Percentiles rank a stretch among this genome's conserved stretches.
phyloP scores from a whole-genome alignment of 371 early-diverging fungal species.

The Mucor piriformis region DNA sequence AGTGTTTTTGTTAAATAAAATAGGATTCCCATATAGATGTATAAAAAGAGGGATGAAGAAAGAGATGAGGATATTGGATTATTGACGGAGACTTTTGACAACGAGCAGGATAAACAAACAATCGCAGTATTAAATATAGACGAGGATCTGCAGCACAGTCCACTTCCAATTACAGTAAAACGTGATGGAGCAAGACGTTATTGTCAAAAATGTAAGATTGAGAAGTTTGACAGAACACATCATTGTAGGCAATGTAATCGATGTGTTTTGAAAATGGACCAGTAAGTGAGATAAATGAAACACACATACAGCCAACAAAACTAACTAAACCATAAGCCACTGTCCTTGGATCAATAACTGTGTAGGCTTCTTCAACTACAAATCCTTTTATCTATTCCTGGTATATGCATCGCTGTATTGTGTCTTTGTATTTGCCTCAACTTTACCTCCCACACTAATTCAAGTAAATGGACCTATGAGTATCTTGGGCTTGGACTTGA shows the following conservation, averaged over 20 bases:
- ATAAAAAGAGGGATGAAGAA: constrained; percentile 12
- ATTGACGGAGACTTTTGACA: constrained; percentile 3
- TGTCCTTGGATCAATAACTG: constrained; percentile 75
- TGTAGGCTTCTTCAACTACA: constrained; percentile 72
- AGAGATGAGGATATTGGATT: constrained; percentile 20
- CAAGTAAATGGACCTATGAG: constrained; percentile 42
- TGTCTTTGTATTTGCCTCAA: constrained; percentile 47
- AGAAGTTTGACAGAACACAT: constrained; percentile 67
- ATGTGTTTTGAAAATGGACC: constrained; percentile 73
- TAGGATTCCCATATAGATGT: too few species aligned
- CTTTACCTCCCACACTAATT: constrained; percentile 37
- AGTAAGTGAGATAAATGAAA: constrained; percentile 43
- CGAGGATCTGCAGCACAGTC: constrained; percentile 4
- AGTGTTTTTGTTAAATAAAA: neutral
- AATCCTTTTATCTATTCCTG: constrained; percentile 70
- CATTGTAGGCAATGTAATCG: constrained; percentile 68
- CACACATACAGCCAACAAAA: neutral
- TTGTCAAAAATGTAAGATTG: constrained; percentile 66
- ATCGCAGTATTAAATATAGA: constrained; percentile 7
- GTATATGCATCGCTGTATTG: constrained; percentile 59
- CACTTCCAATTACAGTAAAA: constrained; percentile 52
- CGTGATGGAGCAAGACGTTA: constrained; percentile 57
- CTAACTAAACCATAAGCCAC: constrained; percentile 36
- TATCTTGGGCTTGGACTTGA: constrained; percentile 40
- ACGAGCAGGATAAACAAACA: neutral